Evolutionary conservation across 352 stramenopile genomes (phyloP).

Genomic region (Blastocystis sp.): DNA sequence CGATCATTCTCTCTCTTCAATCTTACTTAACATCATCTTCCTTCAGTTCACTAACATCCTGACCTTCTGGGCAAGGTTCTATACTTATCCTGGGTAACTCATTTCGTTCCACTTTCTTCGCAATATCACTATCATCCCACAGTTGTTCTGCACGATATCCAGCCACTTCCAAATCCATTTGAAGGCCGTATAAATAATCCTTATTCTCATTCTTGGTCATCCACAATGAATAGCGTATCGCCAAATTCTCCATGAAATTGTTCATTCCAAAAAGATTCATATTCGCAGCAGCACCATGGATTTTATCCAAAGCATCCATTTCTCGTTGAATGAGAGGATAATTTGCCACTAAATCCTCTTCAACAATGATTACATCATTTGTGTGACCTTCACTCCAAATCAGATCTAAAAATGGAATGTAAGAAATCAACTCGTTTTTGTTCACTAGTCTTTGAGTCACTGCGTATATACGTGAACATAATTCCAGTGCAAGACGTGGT

Average conservation of each 20-base stretch:
- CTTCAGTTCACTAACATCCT: not conserved
- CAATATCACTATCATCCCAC: not conserved
- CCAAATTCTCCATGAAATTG: slow-evolving; percentile 8
- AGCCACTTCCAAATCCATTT: not conserved
- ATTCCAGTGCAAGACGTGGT: not conserved
- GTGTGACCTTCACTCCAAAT: not conserved
- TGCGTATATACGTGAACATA: not conserved
- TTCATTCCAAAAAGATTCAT: slow-evolving; percentile 52
- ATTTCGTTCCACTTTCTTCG: not conserved
- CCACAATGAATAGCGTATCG: not conserved
- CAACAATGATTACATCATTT: not conserved
- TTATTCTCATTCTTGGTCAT: not conserved
- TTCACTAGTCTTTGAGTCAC: not conserved
- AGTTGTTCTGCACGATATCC: slow-evolving; percentile 7
- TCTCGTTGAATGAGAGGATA: slow-evolving; percentile 11
- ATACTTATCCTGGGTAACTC: not conserved
- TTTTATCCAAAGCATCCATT: not conserved
- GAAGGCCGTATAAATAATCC: not conserved
- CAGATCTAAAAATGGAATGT: not conserved
- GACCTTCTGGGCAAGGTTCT: not conserved
- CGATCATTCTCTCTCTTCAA: not conserved
- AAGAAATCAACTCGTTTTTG: not conserved
- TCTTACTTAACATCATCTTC: not conserved
- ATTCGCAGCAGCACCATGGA: not conserved
- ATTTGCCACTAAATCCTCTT: slow-evolving; percentile 38